Base-by-base conservation (phyloP, 441 rosid genomes). In the Rhodomyrtus psidioides region DNA sequence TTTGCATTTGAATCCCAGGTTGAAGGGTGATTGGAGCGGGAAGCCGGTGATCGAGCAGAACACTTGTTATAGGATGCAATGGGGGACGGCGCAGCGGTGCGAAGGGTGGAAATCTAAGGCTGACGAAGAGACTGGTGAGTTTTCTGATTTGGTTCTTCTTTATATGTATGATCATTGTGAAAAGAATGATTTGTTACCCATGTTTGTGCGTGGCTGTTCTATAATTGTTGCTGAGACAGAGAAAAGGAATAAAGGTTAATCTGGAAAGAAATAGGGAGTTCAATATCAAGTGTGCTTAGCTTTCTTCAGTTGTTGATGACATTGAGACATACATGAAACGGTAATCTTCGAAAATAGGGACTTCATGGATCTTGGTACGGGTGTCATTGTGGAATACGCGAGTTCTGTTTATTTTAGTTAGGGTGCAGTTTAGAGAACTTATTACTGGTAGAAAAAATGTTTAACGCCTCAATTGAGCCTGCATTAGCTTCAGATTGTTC, bases 21-120 rank as follows among this genome's bases (percentile, higher is more conserved):
- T 97, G 87, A 96, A 88, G 86, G 99, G 99, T 42, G 99, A 97
- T 87, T 97, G 99, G 97, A 96, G 98, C 84, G 94, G 92, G n/a
- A 91, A 87, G 86, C 98, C 99, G 7, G 98, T 96, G 86, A 97
- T 97, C 88, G 99, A 97, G 91, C 98, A 92, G 90, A 97, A 97
- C 84, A 97, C 99, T 85, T 97, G 99, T 84, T 97, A 97, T 58
- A 84, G 99, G 85, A 95, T 95, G 99, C 99, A 96, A 87, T 97
- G 99, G 99, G 99, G 99, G 5, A 83, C 92, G 13, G 91, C 96
- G 39, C 87, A 91, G 89, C 91, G 99, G 3, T 97, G 99, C 62
- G 95, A 97, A 88, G 98, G 99, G 28, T 93, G 94, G 93, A 90
- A 91, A 57, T 94, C 99, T 75, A 93, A 86, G 86, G 92, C 95